Conservation (phyloP, 129 eudicot genomes). For the Centrapalus pauciflorus region DNA sequence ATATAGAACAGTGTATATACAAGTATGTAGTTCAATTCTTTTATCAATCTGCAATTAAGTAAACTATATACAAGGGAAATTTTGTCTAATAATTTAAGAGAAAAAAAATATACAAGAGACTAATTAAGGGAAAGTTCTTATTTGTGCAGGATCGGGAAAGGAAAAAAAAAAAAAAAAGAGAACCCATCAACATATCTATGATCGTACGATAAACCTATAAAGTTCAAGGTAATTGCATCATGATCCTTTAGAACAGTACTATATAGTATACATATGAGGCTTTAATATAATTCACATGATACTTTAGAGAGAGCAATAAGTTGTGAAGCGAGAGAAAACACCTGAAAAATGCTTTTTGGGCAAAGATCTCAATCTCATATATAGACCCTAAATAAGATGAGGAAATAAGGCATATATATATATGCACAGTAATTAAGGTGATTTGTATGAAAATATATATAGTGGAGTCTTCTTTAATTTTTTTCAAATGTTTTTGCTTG, state of each 20-base stretch:
- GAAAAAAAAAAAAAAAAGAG: no score
- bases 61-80: no score
- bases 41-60: no score
- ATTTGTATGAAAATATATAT: conserved; percentile 12
- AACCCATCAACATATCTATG: no score
- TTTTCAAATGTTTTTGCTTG: conserved; percentile 45
- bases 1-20: no score
- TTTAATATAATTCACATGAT: not conserved
- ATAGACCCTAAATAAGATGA: not conserved
- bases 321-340: conserved; percentile 15
- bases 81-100: no score
- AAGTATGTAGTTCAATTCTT: no score
- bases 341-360: conserved; percentile 7
- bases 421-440: conserved; percentile 18
- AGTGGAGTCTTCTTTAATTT: conserved; percentile 36
- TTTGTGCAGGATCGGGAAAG: no score
- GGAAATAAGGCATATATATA: conserved; percentile 2
- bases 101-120: no score
- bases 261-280: no score
- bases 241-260: not conserved
- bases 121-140: no score
- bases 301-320: not conserved
- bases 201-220: no score
- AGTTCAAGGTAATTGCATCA: not conserved
- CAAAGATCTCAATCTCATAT: not conserved